These are phyloP conservation scores for Torulaspora maleeae DNA, from an alignment of 805 yeast species.

Conservation along the genomic window DNA sequence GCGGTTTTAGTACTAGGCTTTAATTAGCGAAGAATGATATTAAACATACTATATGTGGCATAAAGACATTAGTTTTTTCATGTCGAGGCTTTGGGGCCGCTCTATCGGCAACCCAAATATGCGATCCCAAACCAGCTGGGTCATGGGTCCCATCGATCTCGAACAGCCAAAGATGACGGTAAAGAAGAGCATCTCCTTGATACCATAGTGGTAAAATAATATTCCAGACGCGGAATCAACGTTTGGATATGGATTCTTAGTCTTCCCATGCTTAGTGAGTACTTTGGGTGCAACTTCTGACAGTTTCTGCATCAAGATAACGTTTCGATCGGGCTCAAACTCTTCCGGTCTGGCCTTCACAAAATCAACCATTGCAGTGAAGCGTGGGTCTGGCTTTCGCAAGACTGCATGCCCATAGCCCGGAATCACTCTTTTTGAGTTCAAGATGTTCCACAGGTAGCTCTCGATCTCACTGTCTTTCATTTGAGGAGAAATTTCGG, in stretches of 20 bases:
- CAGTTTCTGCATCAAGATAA: slow-evolving; percentile 60
- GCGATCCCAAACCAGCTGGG: slow-evolving; percentile 77
- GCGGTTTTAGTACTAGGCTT: neutral
- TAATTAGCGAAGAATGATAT: neutral
- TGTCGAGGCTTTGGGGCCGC: slow-evolving; percentile 55
- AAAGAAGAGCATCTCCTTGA: slow-evolving; percentile 67
- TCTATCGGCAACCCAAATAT: slow-evolving; percentile 74
- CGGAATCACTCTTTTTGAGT: slow-evolving; percentile 74
- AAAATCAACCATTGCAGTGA: slow-evolving; percentile 66
- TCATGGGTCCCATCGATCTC: slow-evolving; percentile 72
- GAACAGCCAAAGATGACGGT: slow-evolving; percentile 82
- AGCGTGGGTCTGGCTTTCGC: slow-evolving; percentile 79
- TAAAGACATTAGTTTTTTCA: slow-evolving; percentile 17
- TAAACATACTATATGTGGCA: slow-evolving; percentile 6
- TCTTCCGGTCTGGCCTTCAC: slow-evolving; percentile 49
- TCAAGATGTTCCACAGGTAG: slow-evolving; percentile 66
- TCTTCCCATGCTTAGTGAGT: slow-evolving; percentile 72
- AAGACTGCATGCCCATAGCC: slow-evolving; percentile 88
- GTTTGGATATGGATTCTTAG: slow-evolving; percentile 82
- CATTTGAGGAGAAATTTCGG: slow-evolving; percentile 37
- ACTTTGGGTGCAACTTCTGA: slow-evolving; percentile 72
- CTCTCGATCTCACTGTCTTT: slow-evolving; percentile 48
- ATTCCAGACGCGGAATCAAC: slow-evolving; percentile 80
- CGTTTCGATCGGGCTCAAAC: slow-evolving; percentile 59
- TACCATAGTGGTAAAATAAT: slow-evolving; percentile 72